Percentiles rank a stretch among this genome's conserved stretches.
Conservation (phyloP, 2,329 filamentous ascomycete genomes). For the Boeremia lycopersici region DNA sequence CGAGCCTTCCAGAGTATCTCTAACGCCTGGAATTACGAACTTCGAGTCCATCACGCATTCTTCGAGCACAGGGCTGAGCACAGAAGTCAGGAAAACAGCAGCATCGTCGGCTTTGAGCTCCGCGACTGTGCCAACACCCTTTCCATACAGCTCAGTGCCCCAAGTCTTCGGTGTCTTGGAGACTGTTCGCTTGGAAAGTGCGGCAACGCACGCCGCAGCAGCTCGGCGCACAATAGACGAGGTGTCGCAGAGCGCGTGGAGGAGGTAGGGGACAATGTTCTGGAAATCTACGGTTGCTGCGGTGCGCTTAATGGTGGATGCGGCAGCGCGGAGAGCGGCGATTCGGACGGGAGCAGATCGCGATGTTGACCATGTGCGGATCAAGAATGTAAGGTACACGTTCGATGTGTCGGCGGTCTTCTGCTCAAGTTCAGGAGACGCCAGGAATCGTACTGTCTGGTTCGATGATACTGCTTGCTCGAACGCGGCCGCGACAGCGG, state of each 20-base stretch:
- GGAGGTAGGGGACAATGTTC: conserved; percentile 78
- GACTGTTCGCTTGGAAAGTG: conserved; percentile 26
- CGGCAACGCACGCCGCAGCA: conserved; percentile 67
- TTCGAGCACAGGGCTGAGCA: conserved; percentile 78
- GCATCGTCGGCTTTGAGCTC: conserved; percentile 65
- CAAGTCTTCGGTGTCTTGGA: conserved; percentile 25
- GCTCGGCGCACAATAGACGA: conserved; percentile 78
- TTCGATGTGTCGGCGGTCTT: conserved; percentile 63
- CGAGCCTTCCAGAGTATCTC: conserved; percentile 63
- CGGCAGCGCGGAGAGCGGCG: conserved; percentile 68
- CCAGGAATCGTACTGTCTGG: conserved; percentile 54
- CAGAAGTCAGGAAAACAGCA: conserved; percentile 63
- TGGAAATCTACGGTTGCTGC: conserved; percentile 70
- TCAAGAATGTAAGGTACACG: conserved; percentile 77
- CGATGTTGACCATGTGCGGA: conserved; percentile 74
- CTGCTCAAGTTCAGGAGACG: conserved; percentile 61
- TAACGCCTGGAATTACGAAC: conserved; percentile 70
- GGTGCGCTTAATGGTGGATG: conserved; percentile 27
- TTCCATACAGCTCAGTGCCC: conserved; percentile 64
- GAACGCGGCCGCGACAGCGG: conserved; percentile 37
- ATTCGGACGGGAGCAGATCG: conserved; percentile 72
- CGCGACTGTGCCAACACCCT: conserved; percentile 55
- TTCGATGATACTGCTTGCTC: conserved; percentile 34
- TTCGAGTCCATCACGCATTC: conserved; percentile 82
- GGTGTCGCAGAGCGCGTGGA: conserved; percentile 75